Percentiles rank a stretch among this genome's conserved stretches.
Conservation (phyloP, 73 alveolate genomes). For the Strombidium stylifer region DNA sequence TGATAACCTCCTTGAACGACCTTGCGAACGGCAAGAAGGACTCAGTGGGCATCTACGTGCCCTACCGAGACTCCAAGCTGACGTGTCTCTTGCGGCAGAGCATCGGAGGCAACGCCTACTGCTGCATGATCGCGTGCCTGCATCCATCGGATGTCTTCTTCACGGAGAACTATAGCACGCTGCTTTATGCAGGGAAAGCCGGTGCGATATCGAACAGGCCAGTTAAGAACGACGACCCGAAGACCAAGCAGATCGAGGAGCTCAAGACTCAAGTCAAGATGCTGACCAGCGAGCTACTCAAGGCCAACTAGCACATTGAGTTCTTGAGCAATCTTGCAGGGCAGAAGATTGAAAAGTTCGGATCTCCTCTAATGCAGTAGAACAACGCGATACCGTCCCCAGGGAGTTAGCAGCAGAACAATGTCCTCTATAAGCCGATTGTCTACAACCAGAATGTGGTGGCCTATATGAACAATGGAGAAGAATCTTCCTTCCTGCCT, state of each 20-base stretch:
- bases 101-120: constrained; percentile 96
- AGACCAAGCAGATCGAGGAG: constrained; percentile 58
- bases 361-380: constrained; percentile 1
- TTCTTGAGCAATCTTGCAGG: constrained; percentile 41
- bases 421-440: too few relatives aligned
- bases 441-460: too few relatives aligned
- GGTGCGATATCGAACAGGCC: constrained; percentile 89
- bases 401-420: too few relatives aligned
- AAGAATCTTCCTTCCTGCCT: too few relatives aligned
- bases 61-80: constrained; percentile 97
- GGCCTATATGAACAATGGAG: too few relatives aligned
- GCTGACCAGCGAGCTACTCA: constrained; percentile 44
- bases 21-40: constrained; percentile 70
- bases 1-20: constrained; percentile 75
- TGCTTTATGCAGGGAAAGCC: constrained; percentile 95
- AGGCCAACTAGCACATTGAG: constrained; percentile 64
- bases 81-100: constrained; percentile 92
- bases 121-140: constrained; percentile 97
- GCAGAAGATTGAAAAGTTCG: constrained; percentile 50
- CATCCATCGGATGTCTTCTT: constrained; percentile 86
- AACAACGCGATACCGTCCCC: too few relatives aligned
- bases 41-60: constrained; percentile 71
- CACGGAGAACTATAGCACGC: constrained; percentile 91
- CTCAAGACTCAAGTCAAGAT: constrained; percentile 48
- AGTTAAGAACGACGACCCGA: constrained; percentile 85